A percentile compares a stretch with the other conserved stretches of the same genome.
phyloP scores from a whole-genome alignment of 768 basidiomycete species.

The Cubamyces lactineus region DNA sequence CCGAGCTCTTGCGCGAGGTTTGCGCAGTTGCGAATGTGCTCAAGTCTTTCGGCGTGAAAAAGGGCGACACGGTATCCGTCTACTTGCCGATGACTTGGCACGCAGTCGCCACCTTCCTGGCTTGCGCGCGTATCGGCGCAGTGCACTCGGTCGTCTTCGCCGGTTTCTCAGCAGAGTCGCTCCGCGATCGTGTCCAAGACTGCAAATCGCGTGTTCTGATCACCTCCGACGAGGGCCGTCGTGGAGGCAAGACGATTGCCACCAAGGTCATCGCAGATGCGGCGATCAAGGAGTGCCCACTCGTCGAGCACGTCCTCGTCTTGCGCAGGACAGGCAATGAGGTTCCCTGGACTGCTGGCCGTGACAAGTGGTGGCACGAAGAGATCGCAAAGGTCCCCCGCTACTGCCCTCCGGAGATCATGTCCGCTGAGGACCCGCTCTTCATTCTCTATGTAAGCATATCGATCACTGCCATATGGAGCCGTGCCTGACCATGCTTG shows the following conservation, averaged over 20 bases:
- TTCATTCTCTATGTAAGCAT: constrained; percentile 95
- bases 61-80: constrained; percentile 92
- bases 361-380: constrained; percentile 98
- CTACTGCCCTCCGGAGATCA: constrained; percentile 87
- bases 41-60: constrained; percentile 86
- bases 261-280: constrained; percentile 93
- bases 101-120: constrained; percentile 94
- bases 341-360: constrained; percentile 78
- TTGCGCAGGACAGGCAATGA: constrained; percentile 83
- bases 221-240: constrained; percentile 91
- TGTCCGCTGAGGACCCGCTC: constrained; percentile 93
- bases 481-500: constrained; percentile 13
- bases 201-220: constrained; percentile 91
- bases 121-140: constrained; percentile 96
- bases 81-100: constrained; percentile 97
- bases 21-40: constrained; percentile 91
- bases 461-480: background rate
- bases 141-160: constrained; percentile 98
- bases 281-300: constrained; percentile 82
- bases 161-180: constrained; percentile 92
- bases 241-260: constrained; percentile 94
- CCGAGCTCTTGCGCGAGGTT: constrained; percentile 88
- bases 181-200: constrained; percentile 90
- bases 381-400: constrained; percentile 80
- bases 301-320: constrained; percentile 90